Conservation (phyloP, 2,329 filamentous ascomycete species). For the Fusarium buxicola region DNA sequence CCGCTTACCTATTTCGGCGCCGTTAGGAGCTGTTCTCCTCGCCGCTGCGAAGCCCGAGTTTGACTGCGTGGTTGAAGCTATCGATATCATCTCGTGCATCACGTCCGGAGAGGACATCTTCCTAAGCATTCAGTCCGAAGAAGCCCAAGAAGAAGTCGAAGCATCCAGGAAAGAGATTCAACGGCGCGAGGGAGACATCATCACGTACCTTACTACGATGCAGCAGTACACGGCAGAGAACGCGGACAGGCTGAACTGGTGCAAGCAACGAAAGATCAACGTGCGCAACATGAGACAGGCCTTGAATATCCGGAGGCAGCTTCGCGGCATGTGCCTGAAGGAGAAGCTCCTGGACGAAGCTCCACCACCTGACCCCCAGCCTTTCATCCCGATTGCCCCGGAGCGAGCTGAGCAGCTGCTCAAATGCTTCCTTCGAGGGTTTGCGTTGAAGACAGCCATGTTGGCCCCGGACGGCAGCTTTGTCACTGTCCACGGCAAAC, state of each 20-base stretch:
- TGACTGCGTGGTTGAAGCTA: constrained; percentile 82
- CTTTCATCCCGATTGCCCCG: constrained; percentile 65
- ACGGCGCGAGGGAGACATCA: constrained; percentile 72
- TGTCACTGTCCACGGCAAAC: constrained; percentile 68
- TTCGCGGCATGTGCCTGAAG: constrained; percentile 66
- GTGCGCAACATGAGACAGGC: constrained; percentile 72
- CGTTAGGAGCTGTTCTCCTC: constrained; percentile 84
- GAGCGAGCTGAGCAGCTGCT: constrained; percentile 66
- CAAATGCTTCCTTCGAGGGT: constrained; percentile 72
- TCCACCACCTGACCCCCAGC: constrained; percentile 64
- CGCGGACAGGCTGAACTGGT: constrained; percentile 67
- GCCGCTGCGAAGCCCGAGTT: constrained; percentile 77
- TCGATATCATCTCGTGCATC: constrained; percentile 81
- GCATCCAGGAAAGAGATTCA: constrained; percentile 66
- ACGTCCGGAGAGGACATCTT: constrained; percentile 74
- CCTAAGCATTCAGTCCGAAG: constrained; percentile 68
- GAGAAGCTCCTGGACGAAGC: constrained; percentile 62
- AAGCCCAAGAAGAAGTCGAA: constrained; percentile 65
- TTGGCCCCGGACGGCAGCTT: constrained; percentile 71
- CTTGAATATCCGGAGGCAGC: constrained; percentile 70
- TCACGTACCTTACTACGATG: constrained; percentile 73
- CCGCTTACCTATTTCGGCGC: constrained; percentile 83
- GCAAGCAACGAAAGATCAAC: constrained; percentile 67
- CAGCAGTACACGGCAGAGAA: constrained; percentile 70
- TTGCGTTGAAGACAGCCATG: constrained; percentile 70